phyloP scores from a whole-genome alignment of 345 rosid genomes.

The Gossypium longicalyx region DNA sequence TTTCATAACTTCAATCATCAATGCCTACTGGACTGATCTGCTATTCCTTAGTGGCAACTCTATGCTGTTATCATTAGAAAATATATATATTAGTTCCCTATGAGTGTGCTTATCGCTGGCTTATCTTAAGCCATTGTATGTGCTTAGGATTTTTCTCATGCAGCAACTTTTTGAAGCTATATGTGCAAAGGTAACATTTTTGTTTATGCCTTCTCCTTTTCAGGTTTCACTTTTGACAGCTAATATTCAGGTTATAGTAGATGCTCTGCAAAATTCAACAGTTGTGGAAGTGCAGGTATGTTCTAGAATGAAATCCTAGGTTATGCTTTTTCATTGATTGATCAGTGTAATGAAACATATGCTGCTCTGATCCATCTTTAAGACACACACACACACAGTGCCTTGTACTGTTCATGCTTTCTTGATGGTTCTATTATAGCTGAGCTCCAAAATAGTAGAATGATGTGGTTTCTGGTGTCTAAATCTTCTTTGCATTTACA shows the following conservation, averaged over 20 bases:
- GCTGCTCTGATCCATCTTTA: neutral
- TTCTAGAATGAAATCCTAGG: neutral
- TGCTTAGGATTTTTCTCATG: neutral
- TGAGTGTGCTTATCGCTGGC: neutral
- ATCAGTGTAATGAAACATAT: neutral
- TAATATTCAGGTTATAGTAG: slow-evolving; percentile 46
- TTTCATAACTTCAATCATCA: neutral
- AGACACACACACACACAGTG: neutral
- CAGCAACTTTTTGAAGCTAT: neutral
- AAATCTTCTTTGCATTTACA: neutral
- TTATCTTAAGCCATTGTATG: neutral
- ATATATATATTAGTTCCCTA: neutral
- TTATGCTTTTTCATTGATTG: neutral
- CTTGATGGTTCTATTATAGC: neutral
- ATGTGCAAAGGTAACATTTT: neutral
- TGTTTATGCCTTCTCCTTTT: slow-evolving; percentile 9
- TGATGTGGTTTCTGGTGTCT: neutral
- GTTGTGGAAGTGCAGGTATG: slow-evolving; percentile 79
- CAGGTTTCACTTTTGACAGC: slow-evolving; percentile 69
- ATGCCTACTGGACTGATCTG: neutral
- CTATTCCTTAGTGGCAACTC: neutral
- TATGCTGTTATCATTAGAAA: neutral
- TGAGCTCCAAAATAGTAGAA: neutral
- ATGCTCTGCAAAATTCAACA: slow-evolving; percentile 40
- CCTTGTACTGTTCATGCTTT: neutral